A percentile compares a stretch with the other conserved stretches of the same genome.
Evolutionary conservation across 2,329 filamentous ascomycete genomes (phyloP).

Genomic region (Colletotrichum musae): DNA sequence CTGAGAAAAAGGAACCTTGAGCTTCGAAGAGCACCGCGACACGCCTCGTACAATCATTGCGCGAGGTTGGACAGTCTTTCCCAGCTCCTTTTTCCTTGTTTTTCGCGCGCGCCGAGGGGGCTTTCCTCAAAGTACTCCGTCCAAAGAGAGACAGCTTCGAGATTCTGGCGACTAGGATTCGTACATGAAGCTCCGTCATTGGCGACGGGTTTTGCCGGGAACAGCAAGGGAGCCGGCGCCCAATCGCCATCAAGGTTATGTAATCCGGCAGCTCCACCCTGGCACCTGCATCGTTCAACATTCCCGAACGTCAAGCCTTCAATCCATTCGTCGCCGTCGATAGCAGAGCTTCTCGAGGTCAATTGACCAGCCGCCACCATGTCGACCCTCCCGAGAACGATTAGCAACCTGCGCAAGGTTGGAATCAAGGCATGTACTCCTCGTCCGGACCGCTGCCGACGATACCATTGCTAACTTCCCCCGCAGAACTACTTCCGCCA

Average conservation of each 20-base stretch:
- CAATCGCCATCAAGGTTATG: conserved; percentile 36
- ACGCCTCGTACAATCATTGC: conserved; percentile 53
- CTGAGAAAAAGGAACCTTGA: conserved; percentile 39
- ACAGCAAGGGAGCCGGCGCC: conserved; percentile 20
- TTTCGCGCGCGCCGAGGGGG: neutral
- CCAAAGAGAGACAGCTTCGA: conserved; percentile 26
- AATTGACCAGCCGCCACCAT: conserved; percentile 69
- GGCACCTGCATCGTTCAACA: conserved; percentile 34
- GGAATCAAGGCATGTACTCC: conserved; percentile 81
- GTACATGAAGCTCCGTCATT: conserved; percentile 42
- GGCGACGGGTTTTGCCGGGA: conserved; percentile 36
- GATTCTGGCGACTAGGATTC: conserved; percentile 21
- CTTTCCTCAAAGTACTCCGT: neutral
- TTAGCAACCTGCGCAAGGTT: conserved; percentile 88
- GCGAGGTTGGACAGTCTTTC: conserved; percentile 7
- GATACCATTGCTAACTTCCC: conserved; percentile 35
- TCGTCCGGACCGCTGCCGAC: conserved; percentile 16
- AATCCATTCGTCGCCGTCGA: conserved; percentile 33
- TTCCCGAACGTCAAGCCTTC: conserved; percentile 38
- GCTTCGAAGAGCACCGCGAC: conserved; percentile 49
- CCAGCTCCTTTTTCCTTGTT: neutral
- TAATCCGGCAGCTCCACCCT: conserved; percentile 29
- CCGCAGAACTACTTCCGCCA: conserved; percentile 89
- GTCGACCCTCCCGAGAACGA: conserved; percentile 91
- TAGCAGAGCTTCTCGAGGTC: conserved; percentile 44